Evolutionary conservation across 805 yeast genomes (phyloP).

Genomic region (Candida taoyuanica): DNA sequence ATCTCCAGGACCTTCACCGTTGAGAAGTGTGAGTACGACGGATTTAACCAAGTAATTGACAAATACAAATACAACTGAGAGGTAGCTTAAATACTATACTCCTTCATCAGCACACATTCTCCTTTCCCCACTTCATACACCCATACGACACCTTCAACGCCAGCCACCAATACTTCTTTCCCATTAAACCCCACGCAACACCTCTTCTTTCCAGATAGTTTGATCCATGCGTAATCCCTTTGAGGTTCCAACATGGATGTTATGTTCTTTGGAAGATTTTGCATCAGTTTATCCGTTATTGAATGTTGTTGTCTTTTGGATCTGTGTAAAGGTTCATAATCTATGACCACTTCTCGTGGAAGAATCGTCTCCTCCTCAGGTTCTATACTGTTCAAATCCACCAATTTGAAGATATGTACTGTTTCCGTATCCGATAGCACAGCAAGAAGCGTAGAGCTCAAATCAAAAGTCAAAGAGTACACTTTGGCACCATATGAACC

Average conservation of each 20-base stretch:
- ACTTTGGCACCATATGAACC: conserved; percentile 66
- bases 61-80: too few relatives aligned
- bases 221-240: conserved; percentile 58
- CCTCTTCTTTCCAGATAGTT: conserved; percentile 28
- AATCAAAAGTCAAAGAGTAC: conserved; percentile 47
- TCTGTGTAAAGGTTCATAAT: too few relatives aligned
- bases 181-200: conserved; percentile 19
- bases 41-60: conserved; percentile 3
- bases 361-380: conserved; percentile 1
- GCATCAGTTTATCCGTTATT: conserved; percentile 24
- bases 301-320: conserved; percentile 10
- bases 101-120: conserved; percentile 55
- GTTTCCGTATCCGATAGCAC: conserved; percentile 63
- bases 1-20: too few relatives aligned
- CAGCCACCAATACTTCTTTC: conserved; percentile 20
- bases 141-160: conserved; percentile 45
- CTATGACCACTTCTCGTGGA: too few relatives aligned
- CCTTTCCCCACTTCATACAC: conserved; percentile 60
- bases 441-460: conserved; percentile 44
- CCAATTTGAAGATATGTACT: conserved; percentile 55
- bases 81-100: conserved; percentile 36
- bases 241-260: conserved; percentile 61
- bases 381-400: neutral
- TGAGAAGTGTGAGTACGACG: neutral
- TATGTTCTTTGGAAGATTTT: conserved; percentile 26